Percentiles rank a stretch among this genome's conserved stretches.
Conservation (phyloP, 768 basidiomycete genomes). For the Obba rivulosa region DNA sequence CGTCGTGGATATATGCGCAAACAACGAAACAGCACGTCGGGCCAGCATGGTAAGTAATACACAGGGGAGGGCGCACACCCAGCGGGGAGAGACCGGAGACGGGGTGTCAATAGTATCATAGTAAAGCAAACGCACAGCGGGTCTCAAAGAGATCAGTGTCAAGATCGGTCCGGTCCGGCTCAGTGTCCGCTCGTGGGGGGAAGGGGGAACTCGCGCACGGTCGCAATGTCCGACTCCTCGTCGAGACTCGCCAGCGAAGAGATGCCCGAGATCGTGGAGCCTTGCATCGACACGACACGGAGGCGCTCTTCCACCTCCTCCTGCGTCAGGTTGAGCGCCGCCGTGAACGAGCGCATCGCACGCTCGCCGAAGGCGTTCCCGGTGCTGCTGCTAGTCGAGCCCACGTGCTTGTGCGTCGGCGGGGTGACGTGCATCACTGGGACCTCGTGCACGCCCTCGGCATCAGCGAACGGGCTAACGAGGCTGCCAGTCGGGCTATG, state of each 20-base stretch:
- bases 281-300: slow-evolving; percentile 53
- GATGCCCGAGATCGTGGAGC: slow-evolving; percentile 31
- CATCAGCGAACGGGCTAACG: slow-evolving; percentile 37
- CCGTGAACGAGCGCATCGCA: slow-evolving; percentile 61
- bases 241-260: slow-evolving; percentile 14
- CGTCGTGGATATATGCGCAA: too few relatives aligned
- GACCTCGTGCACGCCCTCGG: slow-evolving; percentile 6
- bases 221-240: slow-evolving; percentile 14
- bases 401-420: slow-evolving; percentile 25
- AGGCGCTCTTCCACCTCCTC: slow-evolving; percentile 44
- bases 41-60: too few relatives aligned
- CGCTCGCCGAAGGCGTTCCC: slow-evolving; percentile 30
- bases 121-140: background rate
- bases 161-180: too few relatives aligned
- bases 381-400: slow-evolving; percentile 34
- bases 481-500: background rate
- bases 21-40: too few relatives aligned
- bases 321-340: slow-evolving; percentile 51
- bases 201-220: slow-evolving; percentile 16
- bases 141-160: background rate
- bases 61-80: too few relatives aligned
- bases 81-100: too few relatives aligned
- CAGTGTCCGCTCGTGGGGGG: slow-evolving; percentile 7
- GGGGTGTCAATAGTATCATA: too few relatives aligned
- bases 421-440: slow-evolving; percentile 18